phyloP scores from a whole-genome alignment of 495 filamentous ascomycete species.

The Aspergillus bertholletiae region DNA sequence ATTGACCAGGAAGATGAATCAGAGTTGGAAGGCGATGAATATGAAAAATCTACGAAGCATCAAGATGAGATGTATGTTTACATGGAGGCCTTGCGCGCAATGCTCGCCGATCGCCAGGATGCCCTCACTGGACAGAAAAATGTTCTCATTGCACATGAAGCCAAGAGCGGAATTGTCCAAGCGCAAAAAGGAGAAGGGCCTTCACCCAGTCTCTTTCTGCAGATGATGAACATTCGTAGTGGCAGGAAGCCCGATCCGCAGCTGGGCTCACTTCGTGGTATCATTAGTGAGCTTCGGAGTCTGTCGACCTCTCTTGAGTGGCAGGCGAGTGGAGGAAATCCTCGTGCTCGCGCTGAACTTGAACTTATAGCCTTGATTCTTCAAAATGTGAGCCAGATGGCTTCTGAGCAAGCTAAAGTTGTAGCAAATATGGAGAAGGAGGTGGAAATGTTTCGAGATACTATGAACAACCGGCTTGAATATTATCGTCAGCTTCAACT shows the following conservation, averaged over 20 bases:
- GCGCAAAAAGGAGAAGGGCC: constrained; percentile 65
- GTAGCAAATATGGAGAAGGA: constrained; percentile 63
- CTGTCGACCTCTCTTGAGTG: constrained; percentile 59
- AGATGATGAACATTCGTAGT: constrained; percentile 55
- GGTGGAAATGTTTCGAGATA: constrained; percentile 67
- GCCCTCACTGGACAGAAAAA: constrained; percentile 72
- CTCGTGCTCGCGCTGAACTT: constrained; percentile 63
- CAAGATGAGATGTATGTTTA: constrained; percentile 87
- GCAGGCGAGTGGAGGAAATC: constrained; percentile 55
- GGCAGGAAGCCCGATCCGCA: constrained; percentile 53
- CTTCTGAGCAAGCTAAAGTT: constrained; percentile 62
- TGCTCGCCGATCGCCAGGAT: constrained; percentile 75
- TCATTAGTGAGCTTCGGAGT: constrained; percentile 65
- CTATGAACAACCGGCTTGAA: constrained; percentile 78
- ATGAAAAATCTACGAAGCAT: constrained; percentile 77
- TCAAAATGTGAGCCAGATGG: constrained; percentile 55
- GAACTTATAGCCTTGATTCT: constrained; percentile 55
- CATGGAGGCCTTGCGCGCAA: constrained; percentile 67
- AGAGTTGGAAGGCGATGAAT: constrained; percentile 83
- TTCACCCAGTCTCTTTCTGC: constrained; percentile 63
- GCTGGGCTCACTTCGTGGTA: constrained; percentile 62
- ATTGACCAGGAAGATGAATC: constrained; percentile 73
- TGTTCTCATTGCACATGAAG: constrained; percentile 75
- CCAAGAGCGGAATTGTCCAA: constrained; percentile 50
- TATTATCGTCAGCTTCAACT: constrained; percentile 87